phyloP scores from a whole-genome alignment of 2,329 filamentous ascomycete species.

The Ploettnerulaceae sp. region DNA sequence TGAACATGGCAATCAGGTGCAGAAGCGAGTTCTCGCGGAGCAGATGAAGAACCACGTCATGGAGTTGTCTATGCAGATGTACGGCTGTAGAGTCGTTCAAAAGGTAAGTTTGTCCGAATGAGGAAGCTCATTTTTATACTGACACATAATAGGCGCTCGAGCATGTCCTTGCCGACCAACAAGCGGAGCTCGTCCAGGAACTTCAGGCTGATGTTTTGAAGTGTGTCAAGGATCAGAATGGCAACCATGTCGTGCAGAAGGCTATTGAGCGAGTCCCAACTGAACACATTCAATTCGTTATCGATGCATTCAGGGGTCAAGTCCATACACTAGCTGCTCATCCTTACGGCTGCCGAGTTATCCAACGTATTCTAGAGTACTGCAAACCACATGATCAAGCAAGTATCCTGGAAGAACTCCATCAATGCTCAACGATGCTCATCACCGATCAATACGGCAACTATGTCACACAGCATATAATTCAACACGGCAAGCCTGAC shows the following conservation, averaged over 20 bases:
- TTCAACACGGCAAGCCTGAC: constrained; percentile 67
- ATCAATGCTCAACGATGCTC: constrained; percentile 63
- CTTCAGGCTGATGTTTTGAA: constrained; percentile 70
- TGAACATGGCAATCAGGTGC: constrained; percentile 87
- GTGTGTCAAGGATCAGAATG: constrained; percentile 82
- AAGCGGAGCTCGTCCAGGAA: constrained; percentile 77
- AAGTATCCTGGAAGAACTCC: constrained; percentile 73
- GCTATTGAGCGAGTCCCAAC: constrained; percentile 77
- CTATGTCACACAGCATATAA: constrained; percentile 92
- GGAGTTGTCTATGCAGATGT: constrained; percentile 78
- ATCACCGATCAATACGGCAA: constrained; percentile 90
- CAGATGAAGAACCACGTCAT: constrained; percentile 85
- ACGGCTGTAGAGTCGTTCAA: constrained; percentile 92
- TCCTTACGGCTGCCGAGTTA: constrained; percentile 83
- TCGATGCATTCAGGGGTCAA: constrained; percentile 71
- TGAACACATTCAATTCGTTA: constrained; percentile 78
- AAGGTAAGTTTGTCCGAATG: constrained; percentile 54
- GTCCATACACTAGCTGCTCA: constrained; percentile 72
- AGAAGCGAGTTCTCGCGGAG: constrained; percentile 81
- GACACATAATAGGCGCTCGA: constrained; percentile 65
- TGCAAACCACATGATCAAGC: constrained; percentile 67
- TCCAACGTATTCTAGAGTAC: constrained; percentile 86
- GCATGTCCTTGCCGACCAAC: constrained; percentile 86
- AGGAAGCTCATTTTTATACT: constrained; percentile 6
- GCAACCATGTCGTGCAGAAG: constrained; percentile 96